Evolutionary conservation across 208 protist species (phyloP), one percentile per base, ranked within the genome.

Genomic region (Acanthamoeba culbertsoni): DNA sequence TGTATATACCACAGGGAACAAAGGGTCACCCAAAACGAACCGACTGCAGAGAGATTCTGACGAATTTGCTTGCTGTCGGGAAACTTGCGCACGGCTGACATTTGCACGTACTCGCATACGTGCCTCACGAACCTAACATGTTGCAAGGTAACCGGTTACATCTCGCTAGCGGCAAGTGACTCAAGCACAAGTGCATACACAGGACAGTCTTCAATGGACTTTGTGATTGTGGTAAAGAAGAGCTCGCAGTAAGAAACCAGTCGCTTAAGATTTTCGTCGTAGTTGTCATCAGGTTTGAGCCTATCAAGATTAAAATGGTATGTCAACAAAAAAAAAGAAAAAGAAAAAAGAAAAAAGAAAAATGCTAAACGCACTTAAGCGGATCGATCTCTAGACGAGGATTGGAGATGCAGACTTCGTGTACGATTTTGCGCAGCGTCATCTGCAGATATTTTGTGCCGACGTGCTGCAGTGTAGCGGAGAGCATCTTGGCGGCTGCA

Each of bases 401-500:
- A 28, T 79, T 79, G 45, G n/a, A 37, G 16, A 63, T 28, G 63
- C 86, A 92, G 12, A 92, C 62, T 23, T 92, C 59, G 43, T 71
- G 42, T 28, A 92, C 86, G 62, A 77, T 40, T 45, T 33, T 20
- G 42, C 63, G 57, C 23, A 92, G 86, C 1, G 62, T 77, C 45
- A 77, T 79, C 43, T 92, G 40, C 28, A 92, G 86, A 23, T 92
- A 92, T 33, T 92, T 53, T 18, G 42, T 92, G 62, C 86, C 86
- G 40, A 92, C 62, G 63, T 63, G 86, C 40, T 92, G 55, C 35
- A 92, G 43, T 20, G 86, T 77, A 42, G 62, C 59, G 16, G 86
- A 92, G 43, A 92, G 35, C n/a, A 95, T 59, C 46, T 95, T 95
- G 5, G 93, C 93, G 8, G 93, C 94, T 4, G 88, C 88, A 4